Conservation (phyloP, 768 basidiomycete species). For the Agrocybe pediades region DNA sequence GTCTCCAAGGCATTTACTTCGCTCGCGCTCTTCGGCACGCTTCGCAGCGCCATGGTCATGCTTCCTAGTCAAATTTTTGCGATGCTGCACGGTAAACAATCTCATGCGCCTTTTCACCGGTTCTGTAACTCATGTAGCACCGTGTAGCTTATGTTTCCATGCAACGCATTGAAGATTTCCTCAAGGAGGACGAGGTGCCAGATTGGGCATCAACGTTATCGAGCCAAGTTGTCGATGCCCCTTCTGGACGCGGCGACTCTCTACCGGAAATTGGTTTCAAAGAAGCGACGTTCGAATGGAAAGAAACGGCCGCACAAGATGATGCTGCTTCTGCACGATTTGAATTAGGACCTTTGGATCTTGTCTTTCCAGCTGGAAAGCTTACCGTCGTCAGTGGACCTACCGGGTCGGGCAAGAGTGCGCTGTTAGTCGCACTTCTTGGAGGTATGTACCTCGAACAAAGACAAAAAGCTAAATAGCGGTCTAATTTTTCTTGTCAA, state of each 20-base stretch:
- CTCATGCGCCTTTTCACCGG: background rate
- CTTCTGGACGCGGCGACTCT: constrained; percentile 2
- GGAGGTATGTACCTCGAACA: constrained; percentile 47
- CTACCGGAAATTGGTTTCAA: constrained; percentile 50
- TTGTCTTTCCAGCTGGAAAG: constrained; percentile 59
- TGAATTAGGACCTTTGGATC: constrained; percentile 55
- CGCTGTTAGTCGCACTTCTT: constrained; percentile 61
- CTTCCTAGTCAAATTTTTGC: constrained; percentile 67
- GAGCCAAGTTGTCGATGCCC: constrained; percentile 8
- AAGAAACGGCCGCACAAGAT: constrained; percentile 30
- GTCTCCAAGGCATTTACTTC: constrained; percentile 84
- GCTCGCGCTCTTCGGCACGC: constrained; percentile 72
- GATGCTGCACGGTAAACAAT: constrained; percentile 53
- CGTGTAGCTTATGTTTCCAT: constrained; percentile 73
- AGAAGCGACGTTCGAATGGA: constrained; percentile 61
- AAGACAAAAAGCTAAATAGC: background rate
- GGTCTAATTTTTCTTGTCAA: background rate
- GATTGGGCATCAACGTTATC: constrained; percentile 76
- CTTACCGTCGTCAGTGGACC: constrained; percentile 64
- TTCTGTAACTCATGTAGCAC: constrained; percentile 10
- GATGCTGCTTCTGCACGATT: constrained; percentile 41
- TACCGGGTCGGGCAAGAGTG: constrained; percentile 73
- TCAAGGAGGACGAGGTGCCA: constrained; percentile 75
- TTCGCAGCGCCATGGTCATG: constrained; percentile 67
- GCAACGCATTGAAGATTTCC: constrained; percentile 76